phyloP scores from a whole-genome alignment of 2,329 filamentous ascomycete genomes.

The Pseudogymnoascus sp. region DNA sequence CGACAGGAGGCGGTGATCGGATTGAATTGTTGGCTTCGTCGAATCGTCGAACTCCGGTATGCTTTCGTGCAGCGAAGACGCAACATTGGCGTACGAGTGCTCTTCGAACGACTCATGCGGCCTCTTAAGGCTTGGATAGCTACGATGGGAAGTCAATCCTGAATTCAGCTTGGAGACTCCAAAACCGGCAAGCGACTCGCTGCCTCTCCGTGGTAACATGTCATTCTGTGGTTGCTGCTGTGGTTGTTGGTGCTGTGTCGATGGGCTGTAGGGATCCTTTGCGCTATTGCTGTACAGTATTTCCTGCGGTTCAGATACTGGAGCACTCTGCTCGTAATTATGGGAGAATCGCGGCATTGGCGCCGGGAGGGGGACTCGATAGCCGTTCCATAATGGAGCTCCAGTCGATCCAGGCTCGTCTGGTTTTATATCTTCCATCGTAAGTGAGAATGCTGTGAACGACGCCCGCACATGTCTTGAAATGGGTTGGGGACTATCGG shows the following conservation, averaged over 20 bases:
- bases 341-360: constrained; percentile 3
- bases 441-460: constrained; percentile 8
- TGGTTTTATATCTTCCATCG: constrained; percentile 9
- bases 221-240: background rate
- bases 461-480: constrained; percentile 7
- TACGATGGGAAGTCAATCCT: constrained; percentile 23
- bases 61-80: constrained; percentile 23
- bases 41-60: constrained; percentile 20
- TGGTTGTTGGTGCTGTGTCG: background rate
- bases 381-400: background rate
- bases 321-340: constrained; percentile 1
- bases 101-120: constrained; percentile 23
- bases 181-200: background rate
- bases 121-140: constrained; percentile 27
- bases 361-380: constrained; percentile 1
- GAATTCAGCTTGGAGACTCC: background rate
- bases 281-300: background rate
- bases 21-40: constrained; percentile 25
- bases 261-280: background rate
- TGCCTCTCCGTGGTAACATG: background rate
- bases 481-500: background rate
- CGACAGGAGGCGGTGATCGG: constrained; percentile 28
- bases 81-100: constrained; percentile 21
- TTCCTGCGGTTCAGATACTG: background rate
- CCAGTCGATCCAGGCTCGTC: background rate